A percentile compares a stretch with the other conserved stretches of the same genome.
These are phyloP conservation scores for Epichloe elymi DNA, from an alignment of 2,329 filamentous ascomycete genomes.

Conservation along the genomic window DNA sequence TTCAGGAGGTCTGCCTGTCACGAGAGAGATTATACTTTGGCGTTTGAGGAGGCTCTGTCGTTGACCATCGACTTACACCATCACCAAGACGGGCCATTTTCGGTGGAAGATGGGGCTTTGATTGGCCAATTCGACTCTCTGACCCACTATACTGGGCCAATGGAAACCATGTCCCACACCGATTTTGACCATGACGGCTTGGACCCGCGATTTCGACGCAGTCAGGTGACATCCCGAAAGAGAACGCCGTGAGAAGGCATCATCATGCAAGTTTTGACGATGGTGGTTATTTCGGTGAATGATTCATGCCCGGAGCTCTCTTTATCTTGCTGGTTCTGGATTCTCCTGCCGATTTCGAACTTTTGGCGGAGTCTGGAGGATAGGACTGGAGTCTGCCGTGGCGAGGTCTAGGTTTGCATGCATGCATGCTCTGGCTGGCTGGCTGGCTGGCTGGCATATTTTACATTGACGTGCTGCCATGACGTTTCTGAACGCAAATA, in stretches of 20 bases:
- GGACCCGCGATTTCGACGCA: constrained; percentile 2
- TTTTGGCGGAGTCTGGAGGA: neutral
- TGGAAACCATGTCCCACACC: constrained; percentile 18
- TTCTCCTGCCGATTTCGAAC: neutral
- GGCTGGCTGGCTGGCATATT: neutral
- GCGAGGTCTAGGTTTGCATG: neutral
- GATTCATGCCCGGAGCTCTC: neutral
- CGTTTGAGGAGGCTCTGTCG: constrained; percentile 22
- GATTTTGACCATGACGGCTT: constrained; percentile 13
- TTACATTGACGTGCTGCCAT: neutral
- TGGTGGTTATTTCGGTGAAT: neutral
- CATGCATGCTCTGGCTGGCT: too few relatives aligned
- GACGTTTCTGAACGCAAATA: neutral
- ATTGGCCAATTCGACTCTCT: constrained; percentile 14
- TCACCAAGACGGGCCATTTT: constrained; percentile 19
- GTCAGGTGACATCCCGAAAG: constrained; percentile 12
- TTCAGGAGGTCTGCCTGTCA: constrained; percentile 25
- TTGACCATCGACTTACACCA: constrained; percentile 25
- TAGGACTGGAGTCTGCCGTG: neutral
- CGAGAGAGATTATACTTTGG: constrained; percentile 26
- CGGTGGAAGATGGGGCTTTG: constrained; percentile 15
- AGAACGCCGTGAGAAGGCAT: neutral
- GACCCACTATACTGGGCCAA: constrained; percentile 15
- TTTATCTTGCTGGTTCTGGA: neutral
- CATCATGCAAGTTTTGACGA: neutral